Conservation (phyloP, 257 asterid genomes). For the Oldenlandia corymbosa region DNA sequence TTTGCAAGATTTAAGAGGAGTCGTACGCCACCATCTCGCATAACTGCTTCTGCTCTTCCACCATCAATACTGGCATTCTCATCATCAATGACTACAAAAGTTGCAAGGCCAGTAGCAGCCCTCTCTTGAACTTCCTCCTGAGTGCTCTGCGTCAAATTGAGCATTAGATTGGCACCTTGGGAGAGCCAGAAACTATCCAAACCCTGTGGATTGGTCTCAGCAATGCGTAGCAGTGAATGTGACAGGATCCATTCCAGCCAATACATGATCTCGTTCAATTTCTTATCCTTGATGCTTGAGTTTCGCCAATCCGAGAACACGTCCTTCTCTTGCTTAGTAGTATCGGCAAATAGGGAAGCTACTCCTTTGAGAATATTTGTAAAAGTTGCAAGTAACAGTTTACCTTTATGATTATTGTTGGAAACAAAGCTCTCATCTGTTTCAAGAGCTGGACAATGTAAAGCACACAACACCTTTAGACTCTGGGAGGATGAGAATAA, state of each 20-base stretch:
- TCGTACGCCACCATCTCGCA: slow-evolving; percentile 60
- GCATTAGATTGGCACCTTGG: slow-evolving; percentile 68
- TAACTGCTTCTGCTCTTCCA: slow-evolving; percentile 70
- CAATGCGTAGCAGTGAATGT: slow-evolving; percentile 68
- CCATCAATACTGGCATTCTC: slow-evolving; percentile 72
- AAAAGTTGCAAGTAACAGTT: slow-evolving; percentile 54
- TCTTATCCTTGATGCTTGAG: slow-evolving; percentile 33
- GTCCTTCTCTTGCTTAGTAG: slow-evolving; percentile 40
- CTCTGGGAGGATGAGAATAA: slow-evolving; percentile 43
- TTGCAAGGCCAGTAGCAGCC: slow-evolving; percentile 79
- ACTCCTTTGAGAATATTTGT: slow-evolving; percentile 54
- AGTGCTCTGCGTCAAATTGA: slow-evolving; percentile 60
- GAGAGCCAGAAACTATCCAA: slow-evolving; percentile 73
- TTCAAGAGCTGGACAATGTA: slow-evolving; percentile 56
- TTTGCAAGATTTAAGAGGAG: slow-evolving; percentile 70
- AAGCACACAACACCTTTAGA: slow-evolving; percentile 68
- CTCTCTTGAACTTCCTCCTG: slow-evolving; percentile 88
- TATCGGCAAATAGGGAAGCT: slow-evolving; percentile 45
- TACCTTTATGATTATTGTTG: slow-evolving; percentile 48
- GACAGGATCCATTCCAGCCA: slow-evolving; percentile 82
- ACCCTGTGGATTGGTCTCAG: slow-evolving; percentile 67
- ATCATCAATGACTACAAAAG: slow-evolving; percentile 71
- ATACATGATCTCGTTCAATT: slow-evolving; percentile 44
- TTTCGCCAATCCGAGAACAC: slow-evolving; percentile 46
- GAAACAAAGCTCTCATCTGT: slow-evolving; percentile 46